Percentiles rank a stretch among this genome's conserved stretches.
phyloP scores from a whole-genome alignment of 2,329 filamentous ascomycete genomes.

The Clonostachys byssicola region DNA sequence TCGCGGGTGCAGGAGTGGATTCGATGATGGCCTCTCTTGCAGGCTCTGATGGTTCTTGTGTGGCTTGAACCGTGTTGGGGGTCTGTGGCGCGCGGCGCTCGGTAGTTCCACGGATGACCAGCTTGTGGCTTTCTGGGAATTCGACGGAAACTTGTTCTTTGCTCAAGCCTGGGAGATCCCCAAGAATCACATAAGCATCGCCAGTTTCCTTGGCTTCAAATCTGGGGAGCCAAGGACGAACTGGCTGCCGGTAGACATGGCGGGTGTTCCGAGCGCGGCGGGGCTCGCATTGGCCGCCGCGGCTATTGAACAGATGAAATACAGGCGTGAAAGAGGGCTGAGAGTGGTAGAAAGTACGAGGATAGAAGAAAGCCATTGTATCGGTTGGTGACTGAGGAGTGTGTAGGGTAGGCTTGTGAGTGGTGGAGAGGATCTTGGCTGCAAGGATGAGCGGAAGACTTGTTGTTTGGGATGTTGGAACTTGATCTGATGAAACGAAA shows the following conservation, averaged over 20 bases:
- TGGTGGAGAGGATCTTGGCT: too few species aligned
- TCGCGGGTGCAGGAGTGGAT: not conserved
- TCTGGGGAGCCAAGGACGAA: slow-evolving; percentile 51
- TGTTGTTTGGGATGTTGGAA: too few species aligned
- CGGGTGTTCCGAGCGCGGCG: not conserved
- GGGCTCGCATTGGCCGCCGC: not conserved
- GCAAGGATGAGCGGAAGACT: too few species aligned
- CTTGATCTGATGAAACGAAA: too few species aligned
- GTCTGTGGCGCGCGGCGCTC: too few species aligned
- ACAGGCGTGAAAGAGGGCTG: not conserved
- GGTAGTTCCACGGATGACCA: slow-evolving; percentile 58
- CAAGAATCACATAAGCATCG: slow-evolving; percentile 61
- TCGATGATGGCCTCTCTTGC: not conserved
- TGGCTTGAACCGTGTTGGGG: too few species aligned
- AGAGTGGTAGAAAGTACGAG: not conserved
- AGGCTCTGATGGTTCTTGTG: too few species aligned
- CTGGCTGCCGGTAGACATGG: not conserved
- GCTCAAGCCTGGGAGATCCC: slow-evolving; percentile 64
- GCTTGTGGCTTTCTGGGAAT: slow-evolving; percentile 62
- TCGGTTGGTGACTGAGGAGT: too few species aligned
- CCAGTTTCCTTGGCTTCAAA: slow-evolving; percentile 67
- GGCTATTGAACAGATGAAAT: not conserved
- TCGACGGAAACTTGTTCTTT: slow-evolving; percentile 65
- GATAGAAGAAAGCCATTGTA: not conserved
- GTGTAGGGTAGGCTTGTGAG: too few species aligned